Base-by-base conservation (phyloP, 805 yeast species). In the Tetrapisispora nanseiensis region DNA sequence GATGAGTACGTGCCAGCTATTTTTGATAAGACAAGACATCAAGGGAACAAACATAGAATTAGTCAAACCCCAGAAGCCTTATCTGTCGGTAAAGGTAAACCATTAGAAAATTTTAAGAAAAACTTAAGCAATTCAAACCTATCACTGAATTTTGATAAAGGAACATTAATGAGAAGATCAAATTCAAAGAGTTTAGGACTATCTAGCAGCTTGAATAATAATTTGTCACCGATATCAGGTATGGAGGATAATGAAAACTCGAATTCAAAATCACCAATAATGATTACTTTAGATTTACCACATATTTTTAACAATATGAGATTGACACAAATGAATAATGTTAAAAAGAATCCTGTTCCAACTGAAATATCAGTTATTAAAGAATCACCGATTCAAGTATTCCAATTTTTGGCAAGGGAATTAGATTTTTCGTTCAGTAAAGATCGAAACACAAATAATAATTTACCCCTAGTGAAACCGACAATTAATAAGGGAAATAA, bases 351-450 rank as follows among this genome's bases (percentile, higher is more conserved):
- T 39, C 31, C 20, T 33, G 2, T 35, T 10, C 39, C 45, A 10
- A 35, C 50, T 2, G 52, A 47, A 15, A 37, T 49, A 6, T 33
- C 39, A 10, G 49, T 51, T 10, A 40, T 56, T 15, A 56, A 51
- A 34, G 58, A 56, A 34, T 54, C 63, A 1, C 65, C 65, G 3
- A 55, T 57, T 15, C 57, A 57, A 35, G 55, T 48, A 2, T 61
- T 61, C 42, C 60, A 61, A 41, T 61, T 56, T 46, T 43, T 61
- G 31, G 62, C 63, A 3, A 47, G 58, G 39, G 63, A 61, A 41
- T 43, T 61, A 15, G 56, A 57, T 36, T 61, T 61, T 44, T 61
- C 62, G 1, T 46, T 52, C 24, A 43, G 44, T 39, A 51, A 48
- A n/a, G 45, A 43, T 12, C 57, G 52, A 20, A 47, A 47, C 24